Base-by-base conservation (phyloP, 306 rosid species). In the Prunus armeniaca region DNA sequence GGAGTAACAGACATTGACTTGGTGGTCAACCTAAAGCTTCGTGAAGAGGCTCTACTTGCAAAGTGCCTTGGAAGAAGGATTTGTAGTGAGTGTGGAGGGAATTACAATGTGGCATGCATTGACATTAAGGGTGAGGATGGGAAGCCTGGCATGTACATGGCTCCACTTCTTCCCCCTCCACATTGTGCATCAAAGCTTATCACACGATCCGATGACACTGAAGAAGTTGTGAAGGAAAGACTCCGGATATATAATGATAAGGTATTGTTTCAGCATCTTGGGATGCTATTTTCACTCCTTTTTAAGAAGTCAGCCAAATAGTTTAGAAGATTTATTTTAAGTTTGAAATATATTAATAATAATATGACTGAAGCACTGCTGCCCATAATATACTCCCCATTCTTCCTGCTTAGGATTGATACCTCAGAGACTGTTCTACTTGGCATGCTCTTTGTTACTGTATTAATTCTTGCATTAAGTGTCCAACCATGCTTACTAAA, bases 61-160 rank as follows among this genome's bases (percentile, higher is more conserved):
- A 86, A 83, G 79, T 86, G 89, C 79, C 81, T 86, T 5, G 89
- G 89, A 62, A 77, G 89, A 79, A 80, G 89, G 77, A 77, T 70
- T 30, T 86, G 89, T 58, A 80, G 85, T 12, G 81, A 86, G 65
- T 86, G 89, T 60, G 84, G 86, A 58, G 85, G 87, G 60, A 86
- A 86, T 67, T 86, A 80, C 30, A 86, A 86, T 68, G 66, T 82
- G 14, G 80, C 89, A n/a, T 65, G 77, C 55, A 83, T 86, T 61
- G 87, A 83, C 66, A 73, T 86, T 62, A 86, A 86, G 78, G 85
- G 77, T 17, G 65, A 83, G 78, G 83, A 82, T 58, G 89, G 87
- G 27, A 77, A 76, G 65, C 84, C 85, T 34, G 81, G 72, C 69
- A 80, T 86, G 71, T 82, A 73, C 81, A 86, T 86, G 89, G 79